phyloP scores from a whole-genome alignment of 208 protist genomes.

The Leishmania gerbilli region DNA sequence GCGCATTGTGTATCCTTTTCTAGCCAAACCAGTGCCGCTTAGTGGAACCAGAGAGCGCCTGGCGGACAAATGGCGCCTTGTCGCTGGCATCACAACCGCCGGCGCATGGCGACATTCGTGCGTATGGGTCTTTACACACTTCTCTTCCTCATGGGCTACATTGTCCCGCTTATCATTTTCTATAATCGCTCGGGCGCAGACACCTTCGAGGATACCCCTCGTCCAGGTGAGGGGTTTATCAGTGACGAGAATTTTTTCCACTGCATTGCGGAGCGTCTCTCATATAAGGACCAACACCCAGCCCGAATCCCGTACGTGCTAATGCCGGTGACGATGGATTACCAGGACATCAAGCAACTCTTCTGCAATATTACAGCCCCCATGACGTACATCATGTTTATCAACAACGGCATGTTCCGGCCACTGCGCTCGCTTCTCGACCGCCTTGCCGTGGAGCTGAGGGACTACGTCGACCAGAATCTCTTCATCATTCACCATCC shows the following conservation, averaged over 20 bases:
- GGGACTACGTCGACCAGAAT: slow-evolving; percentile 4
- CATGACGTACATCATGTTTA: slow-evolving; percentile 42
- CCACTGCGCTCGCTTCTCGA: slow-evolving; percentile 19
- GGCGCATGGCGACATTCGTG: neutral
- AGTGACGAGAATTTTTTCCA: slow-evolving; percentile 25
- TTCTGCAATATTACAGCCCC: slow-evolving; percentile 38
- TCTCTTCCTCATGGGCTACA: slow-evolving; percentile 14
- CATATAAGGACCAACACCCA: slow-evolving; percentile 11
- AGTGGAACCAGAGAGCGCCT: neutral
- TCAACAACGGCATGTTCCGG: slow-evolving; percentile 36
- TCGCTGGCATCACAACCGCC: neutral
- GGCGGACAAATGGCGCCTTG: neutral
- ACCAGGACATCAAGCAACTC: slow-evolving; percentile 37
- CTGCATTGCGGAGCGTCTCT: slow-evolving; percentile 27
- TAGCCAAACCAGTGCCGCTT: neutral
- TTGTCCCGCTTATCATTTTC: slow-evolving; percentile 6
- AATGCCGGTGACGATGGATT: slow-evolving; percentile 41
- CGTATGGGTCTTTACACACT: neutral
- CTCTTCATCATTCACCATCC: slow-evolving; percentile 32
- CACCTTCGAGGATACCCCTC: slow-evolving; percentile 16
- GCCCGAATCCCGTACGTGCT: slow-evolving; percentile 33
- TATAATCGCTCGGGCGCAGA: neutral
- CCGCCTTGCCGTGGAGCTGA: slow-evolving; percentile 2
- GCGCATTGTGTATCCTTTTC: neutral
- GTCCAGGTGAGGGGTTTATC: slow-evolving; percentile 23